Evolutionary conservation across 768 basidiomycete genomes (phyloP).

Genomic region (Paxillus involutus): DNA sequence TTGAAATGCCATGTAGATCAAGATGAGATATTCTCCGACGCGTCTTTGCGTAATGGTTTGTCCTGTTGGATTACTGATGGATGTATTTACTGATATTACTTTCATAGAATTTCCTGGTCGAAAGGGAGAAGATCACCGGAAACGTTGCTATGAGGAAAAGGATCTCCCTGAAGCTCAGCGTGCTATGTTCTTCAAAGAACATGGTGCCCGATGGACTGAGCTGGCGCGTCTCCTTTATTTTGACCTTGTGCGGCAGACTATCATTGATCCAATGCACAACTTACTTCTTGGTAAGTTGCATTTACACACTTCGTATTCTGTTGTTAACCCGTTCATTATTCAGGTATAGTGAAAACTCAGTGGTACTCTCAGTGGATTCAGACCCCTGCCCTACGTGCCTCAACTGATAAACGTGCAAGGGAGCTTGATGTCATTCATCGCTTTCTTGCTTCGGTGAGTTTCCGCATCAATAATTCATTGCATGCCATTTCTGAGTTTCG

Average conservation of each 20-base stretch:
- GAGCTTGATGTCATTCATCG: constrained; percentile 18
- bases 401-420: constrained; percentile 4
- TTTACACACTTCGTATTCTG: too few species aligned
- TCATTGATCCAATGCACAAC: constrained; percentile 34
- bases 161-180: constrained; percentile 1
- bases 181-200: constrained; percentile 13
- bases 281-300: constrained; percentile 19
- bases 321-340: background rate
- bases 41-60: too few species aligned
- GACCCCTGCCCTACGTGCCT: constrained; percentile 2
- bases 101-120: too few species aligned
- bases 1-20: too few species aligned
- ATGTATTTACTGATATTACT: too few species aligned
- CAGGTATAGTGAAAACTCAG: constrained; percentile 26
- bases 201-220: constrained; percentile 28
- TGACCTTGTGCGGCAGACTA: constrained; percentile 16
- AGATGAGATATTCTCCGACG: too few species aligned
- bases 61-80: background rate
- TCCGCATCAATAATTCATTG: background rate
- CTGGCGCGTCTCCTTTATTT: constrained; percentile 27
- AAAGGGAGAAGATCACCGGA: too few species aligned
- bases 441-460: constrained; percentile 12
- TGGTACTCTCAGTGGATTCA: constrained; percentile 26
- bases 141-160: background rate
- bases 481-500: background rate